A percentile compares a stretch with the other conserved stretches of the same genome.
Conservation (phyloP, 169 alveolate genomes). For the Ichthyophthirius multifiliis region DNA sequence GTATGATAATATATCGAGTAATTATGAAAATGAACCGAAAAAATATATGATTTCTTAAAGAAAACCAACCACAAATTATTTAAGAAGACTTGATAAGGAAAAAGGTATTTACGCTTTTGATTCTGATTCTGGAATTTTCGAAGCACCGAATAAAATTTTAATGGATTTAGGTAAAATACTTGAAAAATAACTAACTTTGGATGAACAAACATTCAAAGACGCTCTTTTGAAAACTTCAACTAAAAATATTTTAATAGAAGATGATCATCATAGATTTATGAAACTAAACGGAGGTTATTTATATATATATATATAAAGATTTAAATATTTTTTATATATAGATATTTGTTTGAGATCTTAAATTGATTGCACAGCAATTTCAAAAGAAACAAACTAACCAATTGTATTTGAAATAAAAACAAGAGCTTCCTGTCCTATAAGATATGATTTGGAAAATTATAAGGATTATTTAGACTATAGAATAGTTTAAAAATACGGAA, state of each 20-base stretch:
- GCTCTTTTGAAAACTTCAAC: conserved; percentile 15
- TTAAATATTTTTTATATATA: not conserved
- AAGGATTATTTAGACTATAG: conserved; percentile 69
- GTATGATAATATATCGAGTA: conserved; percentile 43
- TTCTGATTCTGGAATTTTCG: conserved; percentile 63
- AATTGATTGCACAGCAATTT: conserved; percentile 61
- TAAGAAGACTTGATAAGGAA: conserved; percentile 37
- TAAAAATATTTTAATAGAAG: conserved; percentile 17
- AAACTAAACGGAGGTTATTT: conserved; percentile 10
- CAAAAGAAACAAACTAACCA: conserved; percentile 34
- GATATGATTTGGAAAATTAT: conserved; percentile 69
- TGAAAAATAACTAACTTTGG: conserved; percentile 58
- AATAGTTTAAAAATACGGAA: conserved; percentile 47
- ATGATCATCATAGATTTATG: conserved; percentile 46
- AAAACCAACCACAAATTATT: conserved; percentile 63
- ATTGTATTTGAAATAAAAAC: conserved; percentile 77
- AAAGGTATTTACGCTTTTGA: conserved; percentile 60
- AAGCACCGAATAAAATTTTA: conserved; percentile 44
- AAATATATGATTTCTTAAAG: conserved; percentile 74
- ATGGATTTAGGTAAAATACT: conserved; percentile 64
- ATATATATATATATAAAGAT: not conserved
- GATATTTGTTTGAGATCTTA: conserved; percentile 63
- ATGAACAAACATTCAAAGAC: conserved; percentile 42
- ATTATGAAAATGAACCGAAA: conserved; percentile 58
- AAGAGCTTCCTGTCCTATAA: conserved; percentile 65